Evolutionary conservation across 345 rosid species (phyloP).

Genomic region (Populus euphratica): DNA sequence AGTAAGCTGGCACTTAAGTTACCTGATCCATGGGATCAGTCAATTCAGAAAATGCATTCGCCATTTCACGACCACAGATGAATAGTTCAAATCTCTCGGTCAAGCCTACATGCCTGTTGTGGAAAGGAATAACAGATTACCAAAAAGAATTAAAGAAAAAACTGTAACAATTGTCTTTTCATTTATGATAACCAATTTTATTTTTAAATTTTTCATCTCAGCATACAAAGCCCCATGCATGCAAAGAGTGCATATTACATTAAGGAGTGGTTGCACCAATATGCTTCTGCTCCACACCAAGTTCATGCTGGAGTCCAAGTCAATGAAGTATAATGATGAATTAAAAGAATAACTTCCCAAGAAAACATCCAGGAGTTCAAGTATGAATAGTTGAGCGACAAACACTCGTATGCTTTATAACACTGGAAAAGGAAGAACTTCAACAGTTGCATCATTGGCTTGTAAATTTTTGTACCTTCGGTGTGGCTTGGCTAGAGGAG

Average conservation of each 20-base stretch:
- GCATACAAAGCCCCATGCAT: not conserved
- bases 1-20: conserved; percentile 10
- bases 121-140: not conserved
- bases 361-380: not conserved
- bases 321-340: not conserved
- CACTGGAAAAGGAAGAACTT: no score
- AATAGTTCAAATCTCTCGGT: conserved; percentile 96
- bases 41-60: conserved; percentile 91
- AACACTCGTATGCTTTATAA: no score
- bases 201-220: not conserved
- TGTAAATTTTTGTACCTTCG: conserved; percentile 46
- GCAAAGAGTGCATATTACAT: no score
- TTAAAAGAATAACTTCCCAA: not conserved
- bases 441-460: not conserved
- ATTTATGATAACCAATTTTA: no score
- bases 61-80: conserved; percentile 92
- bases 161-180: not conserved
- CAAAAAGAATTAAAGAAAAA: conserved; percentile 2
- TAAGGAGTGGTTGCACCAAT: not conserved
- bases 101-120: conserved; percentile 56
- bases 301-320: not conserved
- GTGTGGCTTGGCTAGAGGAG: conserved; percentile 94
- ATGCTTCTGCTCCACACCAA: not conserved
- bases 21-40: conserved; percentile 98
- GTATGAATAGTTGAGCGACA: no score